Conservation (phyloP, 345 rosid genomes). For the Cochlearia excelsa region DNA sequence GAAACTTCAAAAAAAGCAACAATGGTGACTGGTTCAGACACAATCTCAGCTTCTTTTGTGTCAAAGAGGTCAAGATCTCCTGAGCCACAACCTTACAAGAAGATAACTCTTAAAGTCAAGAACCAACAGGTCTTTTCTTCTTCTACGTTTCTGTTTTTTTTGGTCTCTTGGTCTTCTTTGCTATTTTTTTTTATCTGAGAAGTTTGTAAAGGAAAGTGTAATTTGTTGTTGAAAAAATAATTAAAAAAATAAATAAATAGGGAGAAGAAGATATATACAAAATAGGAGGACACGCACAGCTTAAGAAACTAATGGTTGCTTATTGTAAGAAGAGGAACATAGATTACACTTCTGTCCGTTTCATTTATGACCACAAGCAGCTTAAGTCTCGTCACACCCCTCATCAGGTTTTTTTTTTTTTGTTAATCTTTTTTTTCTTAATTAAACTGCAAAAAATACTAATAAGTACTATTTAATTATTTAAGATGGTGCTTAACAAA, state of each 20-base stretch:
- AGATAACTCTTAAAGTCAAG: neutral
- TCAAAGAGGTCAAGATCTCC: slow-evolving; percentile 32
- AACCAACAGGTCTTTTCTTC: neutral
- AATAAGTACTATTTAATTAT: too few species aligned
- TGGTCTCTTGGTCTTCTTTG: neutral
- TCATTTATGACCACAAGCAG: neutral
- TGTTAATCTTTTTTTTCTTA: too few species aligned
- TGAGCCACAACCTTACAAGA: neutral
- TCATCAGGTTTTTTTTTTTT: neutral
- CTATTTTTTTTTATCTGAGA: too few species aligned
- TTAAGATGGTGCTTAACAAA: too few species aligned
- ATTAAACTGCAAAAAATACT: neutral
- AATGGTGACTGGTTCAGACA: slow-evolving; percentile 30
- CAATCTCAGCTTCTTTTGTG: slow-evolving; percentile 30
- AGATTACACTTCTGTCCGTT: neutral
- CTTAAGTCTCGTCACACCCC: neutral
- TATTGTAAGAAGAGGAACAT: neutral
- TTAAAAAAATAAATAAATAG: neutral
- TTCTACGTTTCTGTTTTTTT: neutral
- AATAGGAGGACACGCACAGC: neutral
- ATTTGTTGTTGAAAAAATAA: neutral
- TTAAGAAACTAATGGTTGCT: neutral
- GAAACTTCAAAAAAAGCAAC: neutral
- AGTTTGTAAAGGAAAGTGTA: too few species aligned
- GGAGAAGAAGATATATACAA: neutral